Evolutionary conservation across 139 green algal species (phyloP).

Genomic region (Nannochloris sp.): DNA sequence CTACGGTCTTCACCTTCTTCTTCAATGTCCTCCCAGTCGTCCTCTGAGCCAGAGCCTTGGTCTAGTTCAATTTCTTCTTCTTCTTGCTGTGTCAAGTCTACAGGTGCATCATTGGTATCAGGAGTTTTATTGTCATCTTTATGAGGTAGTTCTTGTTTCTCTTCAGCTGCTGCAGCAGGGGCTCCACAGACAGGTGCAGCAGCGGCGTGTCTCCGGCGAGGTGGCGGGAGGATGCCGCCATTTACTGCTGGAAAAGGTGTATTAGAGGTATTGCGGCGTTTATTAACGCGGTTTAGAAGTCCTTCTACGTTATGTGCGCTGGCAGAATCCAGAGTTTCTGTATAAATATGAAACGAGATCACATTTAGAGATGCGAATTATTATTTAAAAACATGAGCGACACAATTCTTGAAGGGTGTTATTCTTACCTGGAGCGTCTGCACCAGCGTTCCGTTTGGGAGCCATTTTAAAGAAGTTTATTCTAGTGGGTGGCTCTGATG

Average conservation of each 20-base stretch:
- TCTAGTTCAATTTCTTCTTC: not conserved
- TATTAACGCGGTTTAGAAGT: not conserved
- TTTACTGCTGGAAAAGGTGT: not conserved
- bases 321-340: conserved; percentile 1
- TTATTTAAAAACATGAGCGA: not conserved
- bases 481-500: no score
- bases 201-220: not conserved
- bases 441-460: no score
- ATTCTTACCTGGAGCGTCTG: no score
- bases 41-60: no score
- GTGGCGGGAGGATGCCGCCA: not conserved
- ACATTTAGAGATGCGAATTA: not conserved
- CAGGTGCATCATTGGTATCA: not conserved
- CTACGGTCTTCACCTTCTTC: not conserved
- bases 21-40: conserved; percentile 15
- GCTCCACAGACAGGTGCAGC: not conserved
- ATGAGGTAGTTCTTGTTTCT: not conserved
- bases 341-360: not conserved
- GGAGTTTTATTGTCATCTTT: no score
- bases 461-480: no score
- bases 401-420: no score
- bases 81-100: not conserved
- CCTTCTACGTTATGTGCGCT: not conserved
- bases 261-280: not conserved
- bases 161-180: not conserved